A percentile compares a stretch with the other conserved stretches of the same genome.
phyloP scores from a whole-genome alignment of 495 filamentous ascomycete species.

The Penicillium turbatum region DNA sequence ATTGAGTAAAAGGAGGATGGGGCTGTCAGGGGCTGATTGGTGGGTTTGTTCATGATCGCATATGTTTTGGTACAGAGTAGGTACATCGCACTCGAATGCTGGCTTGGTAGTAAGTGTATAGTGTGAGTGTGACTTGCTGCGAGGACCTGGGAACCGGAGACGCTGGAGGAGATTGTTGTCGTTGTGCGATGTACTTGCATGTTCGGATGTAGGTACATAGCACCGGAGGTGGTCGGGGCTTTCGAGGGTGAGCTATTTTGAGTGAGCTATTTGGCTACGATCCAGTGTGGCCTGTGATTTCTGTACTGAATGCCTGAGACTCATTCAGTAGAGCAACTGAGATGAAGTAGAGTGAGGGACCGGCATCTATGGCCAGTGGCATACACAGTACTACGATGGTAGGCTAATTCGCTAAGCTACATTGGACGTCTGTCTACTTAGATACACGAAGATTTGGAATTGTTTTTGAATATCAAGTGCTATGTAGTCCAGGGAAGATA shows the following conservation, averaged over 20 bases:
- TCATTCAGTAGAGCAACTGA: neutral
- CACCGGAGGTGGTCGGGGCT: neutral
- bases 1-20: neutral
- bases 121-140: neutral
- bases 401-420: neutral
- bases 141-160: neutral
- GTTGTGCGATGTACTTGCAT: too few relatives aligned
- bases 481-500: slow-evolving; percentile 10
- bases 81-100: too few relatives aligned
- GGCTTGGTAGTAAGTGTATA: neutral
- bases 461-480: slow-evolving; percentile 14
- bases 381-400: neutral
- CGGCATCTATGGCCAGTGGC: neutral
- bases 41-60: too few relatives aligned
- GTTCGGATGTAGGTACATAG: too few relatives aligned
- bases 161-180: too few relatives aligned
- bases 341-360: neutral
- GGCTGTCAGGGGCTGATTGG: neutral
- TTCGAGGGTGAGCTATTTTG: neutral
- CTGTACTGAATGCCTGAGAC: neutral
- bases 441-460: slow-evolving; percentile 2
- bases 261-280: neutral
- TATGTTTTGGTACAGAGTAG: neutral
- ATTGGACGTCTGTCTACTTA: neutral
- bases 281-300: neutral